Evolutionary conservation across 2,329 filamentous ascomycete species (phyloP), one percentile per base, ranked within the genome.

Genomic region (Aspergillus sp.): DNA sequence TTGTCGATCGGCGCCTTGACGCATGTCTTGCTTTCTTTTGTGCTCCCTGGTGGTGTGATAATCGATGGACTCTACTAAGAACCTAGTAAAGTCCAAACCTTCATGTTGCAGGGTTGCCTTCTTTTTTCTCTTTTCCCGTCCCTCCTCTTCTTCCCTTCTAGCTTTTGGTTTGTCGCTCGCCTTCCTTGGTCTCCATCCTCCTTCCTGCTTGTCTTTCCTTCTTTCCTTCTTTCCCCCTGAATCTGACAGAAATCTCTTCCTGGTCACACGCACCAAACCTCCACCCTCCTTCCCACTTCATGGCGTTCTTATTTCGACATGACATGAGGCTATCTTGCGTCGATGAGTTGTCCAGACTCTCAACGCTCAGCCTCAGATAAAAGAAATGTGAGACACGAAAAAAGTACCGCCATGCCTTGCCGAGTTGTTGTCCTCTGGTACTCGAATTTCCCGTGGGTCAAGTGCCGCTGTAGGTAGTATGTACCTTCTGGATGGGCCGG

Each of bases 281-380:
- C 16, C 36, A 11, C 36, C 36, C 14, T 16, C 36, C 14, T 39
- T 39, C 5, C 14, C 6, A 12, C 36, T 14, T 42, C 67, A 71
- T 59, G 49, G 36, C 36, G 39, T 56, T 53, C 59, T 61, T 62
- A 60, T 66, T 59, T 65, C 36, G 36, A 42, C 36, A 12, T 57
- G 64, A 64, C 58, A 64, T 62, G 71, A 68, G 57, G 56, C 62
- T 56, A 62, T 51, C 52, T 62, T 24, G 20, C 45, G 45, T 24
- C 58, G 67, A 64, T 71, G 71, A 70, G 65, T 70, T 73, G 69
- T 66, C 71, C 69, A 20, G 58, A 59, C 54, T 66, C 69, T 71
- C 45, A 58, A 59, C 55, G 56, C 68, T 63, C 65, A 66, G 63
- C 63, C 70, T 63, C 70, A 67, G 36, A n/a, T 12, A 42, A 42